A percentile compares a stretch with the other conserved stretches of the same genome.
These are phyloP conservation scores for Vigna angularis DNA, from an alignment of 306 rosid genomes.

Conservation along the genomic window DNA sequence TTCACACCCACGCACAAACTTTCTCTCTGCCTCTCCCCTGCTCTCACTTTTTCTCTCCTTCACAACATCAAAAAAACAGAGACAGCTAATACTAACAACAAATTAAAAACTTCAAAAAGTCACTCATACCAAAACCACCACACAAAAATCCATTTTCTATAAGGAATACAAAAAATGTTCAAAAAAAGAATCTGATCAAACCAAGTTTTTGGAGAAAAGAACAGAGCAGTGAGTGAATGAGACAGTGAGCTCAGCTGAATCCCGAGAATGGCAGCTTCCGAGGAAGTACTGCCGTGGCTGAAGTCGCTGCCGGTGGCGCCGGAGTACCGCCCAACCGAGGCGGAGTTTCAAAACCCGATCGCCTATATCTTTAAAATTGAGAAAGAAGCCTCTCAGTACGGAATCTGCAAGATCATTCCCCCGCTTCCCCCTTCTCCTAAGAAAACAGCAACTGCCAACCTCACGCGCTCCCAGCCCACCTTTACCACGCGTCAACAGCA, in stretches of 20 bases:
- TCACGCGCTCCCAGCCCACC: conserved; percentile 72
- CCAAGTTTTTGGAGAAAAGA: not conserved
- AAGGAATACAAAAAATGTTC: not conserved
- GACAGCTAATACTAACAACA: not conserved
- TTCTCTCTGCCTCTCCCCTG: not conserved
- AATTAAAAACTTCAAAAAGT: not conserved
- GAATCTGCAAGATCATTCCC: conserved; percentile 97
- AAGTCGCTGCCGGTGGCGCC: conserved; percentile 90
- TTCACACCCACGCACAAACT: conserved; percentile 46
- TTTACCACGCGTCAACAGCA: conserved; percentile 98
- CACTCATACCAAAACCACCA: not conserved
- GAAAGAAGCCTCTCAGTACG: conserved; percentile 86
- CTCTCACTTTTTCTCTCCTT: conserved; percentile 31
- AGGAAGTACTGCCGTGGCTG: conserved; percentile 86
- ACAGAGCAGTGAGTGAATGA: conserved; percentile 59
- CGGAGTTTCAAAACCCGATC: conserved; percentile 98
- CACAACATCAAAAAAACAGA: conserved; percentile 45
- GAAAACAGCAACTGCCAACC: conserved; percentile 80
- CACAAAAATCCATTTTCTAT: not conserved
- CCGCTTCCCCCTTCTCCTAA: conserved; percentile 80
- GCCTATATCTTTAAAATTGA: conserved; percentile 97
- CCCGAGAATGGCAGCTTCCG: conserved; percentile 56
- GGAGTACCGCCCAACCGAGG: conserved; percentile 72
- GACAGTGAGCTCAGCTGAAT: not conserved
- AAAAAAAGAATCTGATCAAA: conserved; percentile 52